These are phyloP conservation scores for Piper longum DNA, from an alignment of 164 flowering plant species.

Conservation along the genomic window DNA sequence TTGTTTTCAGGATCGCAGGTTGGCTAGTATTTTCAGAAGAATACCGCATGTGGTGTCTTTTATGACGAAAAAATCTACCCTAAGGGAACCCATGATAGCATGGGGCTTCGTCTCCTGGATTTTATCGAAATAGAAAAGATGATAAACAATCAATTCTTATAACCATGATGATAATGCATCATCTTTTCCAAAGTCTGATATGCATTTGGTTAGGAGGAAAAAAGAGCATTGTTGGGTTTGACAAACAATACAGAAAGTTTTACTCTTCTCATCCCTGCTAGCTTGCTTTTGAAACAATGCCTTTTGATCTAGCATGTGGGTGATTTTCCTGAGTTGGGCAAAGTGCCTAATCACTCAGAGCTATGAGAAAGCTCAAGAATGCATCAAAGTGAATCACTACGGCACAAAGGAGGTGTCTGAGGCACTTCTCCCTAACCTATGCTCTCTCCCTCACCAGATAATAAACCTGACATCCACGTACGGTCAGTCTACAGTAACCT, in stretches of 20 bases:
- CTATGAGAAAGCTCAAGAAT: constrained; percentile 8
- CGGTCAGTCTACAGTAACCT: constrained; percentile 8
- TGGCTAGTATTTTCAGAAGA: no score
- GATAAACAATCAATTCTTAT: no score
- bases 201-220: no score
- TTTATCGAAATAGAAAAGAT: no score
- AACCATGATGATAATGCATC: no score
- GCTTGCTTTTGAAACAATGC: background rate
- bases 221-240: no score
- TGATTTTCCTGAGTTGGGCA: constrained; percentile 29
- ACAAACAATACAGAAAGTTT: background rate
- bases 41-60: no score
- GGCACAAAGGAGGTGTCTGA: constrained; percentile 15
- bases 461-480: constrained; percentile 14
- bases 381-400: constrained; percentile 19
- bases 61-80: no score
- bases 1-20: no score
- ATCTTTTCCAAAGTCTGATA: no score
- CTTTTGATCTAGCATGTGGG: constrained; percentile 35
- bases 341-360: constrained; percentile 27
- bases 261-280: background rate
- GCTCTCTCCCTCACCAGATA: constrained; percentile 11
- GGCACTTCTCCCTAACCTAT: constrained; percentile 15
- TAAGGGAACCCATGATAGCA: no score
- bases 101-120: no score